Evolutionary conservation across 176 grass and related monocot genomes (phyloP), one percentile per base, ranked within the genome.

Genomic region (Bonia amplexicaulis): DNA sequence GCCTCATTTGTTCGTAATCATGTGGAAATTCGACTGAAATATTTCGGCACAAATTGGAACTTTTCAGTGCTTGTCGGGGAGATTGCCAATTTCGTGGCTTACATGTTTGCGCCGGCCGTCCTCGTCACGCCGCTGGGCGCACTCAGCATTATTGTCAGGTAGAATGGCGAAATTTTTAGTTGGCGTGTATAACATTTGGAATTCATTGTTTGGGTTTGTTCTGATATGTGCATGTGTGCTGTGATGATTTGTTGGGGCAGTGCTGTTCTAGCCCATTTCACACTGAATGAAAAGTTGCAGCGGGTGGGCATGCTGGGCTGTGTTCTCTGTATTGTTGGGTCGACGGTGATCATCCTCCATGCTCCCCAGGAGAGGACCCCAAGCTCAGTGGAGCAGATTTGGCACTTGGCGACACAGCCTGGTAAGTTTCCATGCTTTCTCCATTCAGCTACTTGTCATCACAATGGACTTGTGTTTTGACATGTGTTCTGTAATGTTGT

Each of bases 71-170:
- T 99, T 66, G 76, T 96, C 13, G 96, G 91, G 13, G 96, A 99
- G 88, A 94, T 90, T 11, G 90, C 96, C 54, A 99, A 99, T 83
- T 99, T 99, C 66, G 82, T 99, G 1, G 96, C 96, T 0, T 96
- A 99, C 88, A 99, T 99, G 79, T 96, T 99, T 83, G 93, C 91
- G 10, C 93, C 96, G 1, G 91, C 96, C 0, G 86, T 91, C 71
- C 91, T 96, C 11, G 96, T 99, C 35, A 93, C 96, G 2, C 96
- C 96, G 2, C 58, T 99, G 4, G 96, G 96, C 0, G 96, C 96
- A 55, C 89, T 99, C 85, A 96, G 93, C 63, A 94, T 96, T 20
- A 99, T 99, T 31, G 93, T 99, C 42, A 96, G 96, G 93, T 96
- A 87, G 26, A 49, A 52, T 79, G 20, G 48, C 1, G 2, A 8